These are phyloP conservation scores for Chaetomium fimeti DNA, from an alignment of 495 filamentous ascomycete genomes.

Conservation along the genomic window DNA sequence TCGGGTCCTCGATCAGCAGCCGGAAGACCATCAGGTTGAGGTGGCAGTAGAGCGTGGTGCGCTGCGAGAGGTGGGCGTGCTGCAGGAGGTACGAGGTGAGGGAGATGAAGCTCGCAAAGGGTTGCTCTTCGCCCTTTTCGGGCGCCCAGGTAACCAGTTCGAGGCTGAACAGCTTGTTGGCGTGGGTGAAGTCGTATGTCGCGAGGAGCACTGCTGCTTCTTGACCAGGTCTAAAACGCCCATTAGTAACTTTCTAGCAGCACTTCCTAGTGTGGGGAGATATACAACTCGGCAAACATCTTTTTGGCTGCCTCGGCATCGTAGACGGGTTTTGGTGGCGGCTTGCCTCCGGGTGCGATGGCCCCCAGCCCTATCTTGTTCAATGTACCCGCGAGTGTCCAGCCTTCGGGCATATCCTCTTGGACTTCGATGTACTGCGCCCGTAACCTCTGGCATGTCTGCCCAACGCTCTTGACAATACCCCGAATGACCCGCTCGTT, in stretches of 20 bases:
- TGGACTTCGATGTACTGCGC: slow-evolving; percentile 83
- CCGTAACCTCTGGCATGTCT: slow-evolving; percentile 62
- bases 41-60: slow-evolving; percentile 76
- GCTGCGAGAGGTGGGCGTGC: slow-evolving; percentile 80
- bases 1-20: slow-evolving; percentile 82
- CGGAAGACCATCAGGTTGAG: slow-evolving; percentile 80
- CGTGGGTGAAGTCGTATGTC: slow-evolving; percentile 88
- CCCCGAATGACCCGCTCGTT: slow-evolving; percentile 85
- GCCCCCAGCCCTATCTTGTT: slow-evolving; percentile 80
- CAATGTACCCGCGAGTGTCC: slow-evolving; percentile 77
- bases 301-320: slow-evolving; percentile 73
- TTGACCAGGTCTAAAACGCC: slow-evolving; percentile 63
- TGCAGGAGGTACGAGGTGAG: slow-evolving; percentile 89
- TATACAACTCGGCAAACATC: slow-evolving; percentile 64
- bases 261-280: neutral
- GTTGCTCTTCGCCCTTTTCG: slow-evolving; percentile 66
- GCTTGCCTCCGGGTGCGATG: slow-evolving; percentile 65
- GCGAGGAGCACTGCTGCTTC: slow-evolving; percentile 77
- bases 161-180: slow-evolving; percentile 93
- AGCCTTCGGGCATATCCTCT: slow-evolving; percentile 88
- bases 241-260: neutral
- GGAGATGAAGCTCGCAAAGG: slow-evolving; percentile 81
- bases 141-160: slow-evolving; percentile 68
- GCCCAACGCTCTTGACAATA: slow-evolving; percentile 71
- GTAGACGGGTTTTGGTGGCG: slow-evolving; percentile 55